Evolutionary conservation across 2,329 filamentous ascomycete genomes (phyloP), one percentile per base, ranked within the genome.

Genomic region (Colletotrichum acutatum): DNA sequence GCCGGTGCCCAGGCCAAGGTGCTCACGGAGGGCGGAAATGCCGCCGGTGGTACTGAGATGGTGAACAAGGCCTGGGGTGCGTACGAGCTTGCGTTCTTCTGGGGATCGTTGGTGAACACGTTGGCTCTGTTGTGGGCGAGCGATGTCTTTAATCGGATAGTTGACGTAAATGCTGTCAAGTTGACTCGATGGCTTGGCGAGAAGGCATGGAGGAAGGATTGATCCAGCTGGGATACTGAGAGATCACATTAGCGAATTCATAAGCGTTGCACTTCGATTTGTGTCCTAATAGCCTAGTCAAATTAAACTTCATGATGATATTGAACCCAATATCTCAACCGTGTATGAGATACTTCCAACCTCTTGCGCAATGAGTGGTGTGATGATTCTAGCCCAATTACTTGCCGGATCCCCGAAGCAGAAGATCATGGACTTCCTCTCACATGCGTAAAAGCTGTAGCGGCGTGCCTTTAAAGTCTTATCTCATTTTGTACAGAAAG

Each of bases 51-150:
- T 3, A 12, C 24, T 24, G 37, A 61, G 49, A 53, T 49, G 49
- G 14, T 57, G 8, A 19, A 54, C 0, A 42, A 52, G 16, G 57
- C 46, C 0, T 61, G n/a, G 49, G 24, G 28, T 2, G n/a, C 24
- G 1, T 67, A 71, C 22, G 22, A 16, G 3, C 9, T 28, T 28
- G 30, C 68, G 4, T 67, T 67, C 28, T 56, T 66, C 19, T 56
- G 49, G 64, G 64, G 63, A 0, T 28, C 28, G 4, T 2, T 71
- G n/a, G 16, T 57, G 5, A 71, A 71, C 7, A 71, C 63, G 1
- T 28, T 71, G 63, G 63, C 37, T 7, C 49, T 71, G 8, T 57
- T 71, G 0, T 71, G 68, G 68, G 63, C 42, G 1, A 67, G 68
- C 19, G 68, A 71, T 22, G 34, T 71, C 0, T 71, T 71, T 3